Conservation (phyloP, 176 grass and related monocot genomes). For the Eleusine indica region DNA sequence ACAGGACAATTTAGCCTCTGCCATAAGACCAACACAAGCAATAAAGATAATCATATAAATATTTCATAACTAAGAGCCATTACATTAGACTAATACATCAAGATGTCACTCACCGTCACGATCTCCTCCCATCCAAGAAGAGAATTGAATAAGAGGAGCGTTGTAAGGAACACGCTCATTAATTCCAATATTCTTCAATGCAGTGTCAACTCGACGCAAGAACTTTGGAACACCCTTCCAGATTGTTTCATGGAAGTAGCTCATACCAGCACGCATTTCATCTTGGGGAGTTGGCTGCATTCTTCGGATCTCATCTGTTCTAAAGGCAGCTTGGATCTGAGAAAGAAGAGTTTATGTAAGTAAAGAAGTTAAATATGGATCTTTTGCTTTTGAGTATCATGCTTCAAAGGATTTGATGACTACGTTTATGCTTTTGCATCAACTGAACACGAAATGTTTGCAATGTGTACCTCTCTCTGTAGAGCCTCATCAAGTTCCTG, state of each 20-base stretch:
- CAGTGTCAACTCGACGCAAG: conserved; percentile 75
- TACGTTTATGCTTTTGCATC: background rate
- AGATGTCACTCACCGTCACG: conserved; percentile 62
- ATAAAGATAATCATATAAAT: background rate
- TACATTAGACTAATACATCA: background rate
- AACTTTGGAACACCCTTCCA: conserved; percentile 92
- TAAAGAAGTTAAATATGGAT: conserved; percentile 12
- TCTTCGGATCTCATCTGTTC: conserved; percentile 88
- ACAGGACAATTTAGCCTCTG: background rate
- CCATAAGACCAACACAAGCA: conserved; percentile 1
- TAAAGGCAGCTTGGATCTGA: conserved; percentile 89
- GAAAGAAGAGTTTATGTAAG: conserved; percentile 26
- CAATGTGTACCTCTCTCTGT: conserved; percentile 65
- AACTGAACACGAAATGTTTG: conserved; percentile 12
- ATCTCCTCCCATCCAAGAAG: conserved; percentile 91
- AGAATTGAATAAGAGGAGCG: conserved; percentile 85
- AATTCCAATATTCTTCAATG: conserved; percentile 81
- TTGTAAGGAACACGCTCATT: conserved; percentile 85
- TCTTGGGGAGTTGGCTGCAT: conserved; percentile 81
- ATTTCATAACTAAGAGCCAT: background rate
- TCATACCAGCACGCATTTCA: conserved; percentile 89
- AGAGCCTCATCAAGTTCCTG: conserved; percentile 88
- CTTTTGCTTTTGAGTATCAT: conserved; percentile 1
- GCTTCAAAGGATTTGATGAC: background rate
- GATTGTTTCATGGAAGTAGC: conserved; percentile 87